A percentile compares a stretch with the other conserved stretches of the same genome.
phyloP scores from a whole-genome alignment of 208 protist species.

The Crithidia thermophila region DNA sequence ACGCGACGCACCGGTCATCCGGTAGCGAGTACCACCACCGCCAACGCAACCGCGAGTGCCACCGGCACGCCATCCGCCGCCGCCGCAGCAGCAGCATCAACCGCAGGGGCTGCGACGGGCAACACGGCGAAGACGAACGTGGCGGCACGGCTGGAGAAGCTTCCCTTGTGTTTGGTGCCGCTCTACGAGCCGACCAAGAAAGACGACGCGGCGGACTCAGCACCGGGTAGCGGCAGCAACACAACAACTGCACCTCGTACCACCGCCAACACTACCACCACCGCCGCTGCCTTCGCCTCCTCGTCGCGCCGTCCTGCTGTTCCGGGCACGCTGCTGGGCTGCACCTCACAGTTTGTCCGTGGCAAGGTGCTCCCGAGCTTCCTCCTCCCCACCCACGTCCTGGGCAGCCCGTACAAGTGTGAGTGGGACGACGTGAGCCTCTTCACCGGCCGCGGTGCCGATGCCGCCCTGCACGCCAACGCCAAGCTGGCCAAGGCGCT shows the following conservation, averaged over 20 bases:
- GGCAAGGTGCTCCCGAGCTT: conserved; percentile 32
- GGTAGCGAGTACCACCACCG: too few relatives aligned
- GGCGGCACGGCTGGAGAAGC: neutral
- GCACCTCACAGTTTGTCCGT: conserved; percentile 23
- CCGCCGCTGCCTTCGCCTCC: neutral
- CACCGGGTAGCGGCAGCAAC: neutral
- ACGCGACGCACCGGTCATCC: neutral
- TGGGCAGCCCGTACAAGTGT: conserved; percentile 29
- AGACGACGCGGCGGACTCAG: neutral
- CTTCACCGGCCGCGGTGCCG: conserved; percentile 14
- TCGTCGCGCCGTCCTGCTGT: neutral
- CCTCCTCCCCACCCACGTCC: conserved; percentile 28
- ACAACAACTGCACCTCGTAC: neutral
- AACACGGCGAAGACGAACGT: neutral
- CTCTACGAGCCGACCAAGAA: neutral
- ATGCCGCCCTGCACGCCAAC: conserved; percentile 42
- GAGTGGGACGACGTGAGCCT: conserved; percentile 37
- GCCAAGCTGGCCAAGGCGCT: conserved; percentile 46
- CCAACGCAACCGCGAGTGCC: too few relatives aligned
- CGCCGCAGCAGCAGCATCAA: neutral
- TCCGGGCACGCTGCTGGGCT: conserved; percentile 6
- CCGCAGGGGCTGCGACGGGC: neutral
- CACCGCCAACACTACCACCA: too few relatives aligned
- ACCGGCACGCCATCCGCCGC: neutral
- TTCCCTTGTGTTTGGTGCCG: conserved; percentile 1